phyloP scores from a whole-genome alignment of 495 filamentous ascomycete genomes.

The Cercophora newfieldiana region DNA sequence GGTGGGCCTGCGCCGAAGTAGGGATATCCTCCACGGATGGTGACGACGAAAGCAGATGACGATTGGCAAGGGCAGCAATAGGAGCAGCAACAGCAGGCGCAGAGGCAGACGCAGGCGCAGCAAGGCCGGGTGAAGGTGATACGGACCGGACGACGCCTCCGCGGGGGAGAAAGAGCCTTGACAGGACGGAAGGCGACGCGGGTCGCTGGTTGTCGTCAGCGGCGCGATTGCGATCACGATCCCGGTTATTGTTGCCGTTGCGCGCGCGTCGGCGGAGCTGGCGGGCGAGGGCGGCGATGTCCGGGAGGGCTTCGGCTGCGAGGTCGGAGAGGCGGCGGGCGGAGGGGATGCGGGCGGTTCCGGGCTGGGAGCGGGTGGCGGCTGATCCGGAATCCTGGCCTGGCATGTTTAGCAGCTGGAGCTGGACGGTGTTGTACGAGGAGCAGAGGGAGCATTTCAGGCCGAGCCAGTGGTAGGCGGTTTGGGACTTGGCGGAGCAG shows the following conservation, averaged over 20 bases:
- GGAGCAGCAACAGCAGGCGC: neutral
- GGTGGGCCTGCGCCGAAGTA: neutral
- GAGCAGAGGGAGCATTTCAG: constrained; percentile 83
- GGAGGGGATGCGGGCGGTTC: neutral
- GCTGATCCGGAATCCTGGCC: constrained; percentile 7
- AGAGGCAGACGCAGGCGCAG: neutral
- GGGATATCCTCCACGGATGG: neutral
- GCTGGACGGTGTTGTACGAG: constrained; percentile 81
- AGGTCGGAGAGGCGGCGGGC: neutral
- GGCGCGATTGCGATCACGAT: neutral
- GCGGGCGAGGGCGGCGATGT: neutral
- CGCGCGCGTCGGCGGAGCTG: neutral
- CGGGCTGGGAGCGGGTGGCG: neutral
- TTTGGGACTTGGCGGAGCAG: constrained; percentile 80
- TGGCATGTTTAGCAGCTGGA: constrained; percentile 53
- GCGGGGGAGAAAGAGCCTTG: neutral
- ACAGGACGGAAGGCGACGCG: constrained; percentile 6
- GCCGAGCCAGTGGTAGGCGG: constrained; percentile 92
- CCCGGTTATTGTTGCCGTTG: no score
- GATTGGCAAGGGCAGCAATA: neutral
- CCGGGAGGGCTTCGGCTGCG: neutral
- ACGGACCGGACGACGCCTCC: neutral
- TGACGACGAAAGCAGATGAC: neutral
- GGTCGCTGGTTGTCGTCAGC: neutral
- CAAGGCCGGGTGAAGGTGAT: neutral